Evolutionary conservation across 2,329 filamentous ascomycete genomes (phyloP).

Genomic region (Nemania sp.): DNA sequence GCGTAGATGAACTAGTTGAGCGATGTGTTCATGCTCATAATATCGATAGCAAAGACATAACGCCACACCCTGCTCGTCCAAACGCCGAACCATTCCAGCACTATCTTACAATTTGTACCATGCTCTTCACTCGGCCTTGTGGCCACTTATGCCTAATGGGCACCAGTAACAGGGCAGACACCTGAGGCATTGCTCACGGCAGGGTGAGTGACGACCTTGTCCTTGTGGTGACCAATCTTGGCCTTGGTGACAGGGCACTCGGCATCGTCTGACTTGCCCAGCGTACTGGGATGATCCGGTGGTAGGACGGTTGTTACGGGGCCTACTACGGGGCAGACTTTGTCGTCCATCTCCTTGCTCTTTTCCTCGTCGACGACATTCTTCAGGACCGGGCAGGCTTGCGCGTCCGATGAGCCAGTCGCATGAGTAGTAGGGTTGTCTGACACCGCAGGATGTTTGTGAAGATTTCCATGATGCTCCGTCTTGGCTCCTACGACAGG

Average conservation of each 20-base stretch:
- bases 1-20: no score
- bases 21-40: no score
- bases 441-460: conserved; percentile 45
- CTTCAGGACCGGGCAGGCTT: conserved; percentile 44
- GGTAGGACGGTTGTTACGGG: conserved; percentile 48
- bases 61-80: neutral
- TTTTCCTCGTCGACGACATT: conserved; percentile 42
- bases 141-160: conserved; percentile 23
- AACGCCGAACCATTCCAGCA: neutral
- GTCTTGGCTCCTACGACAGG: conserved; percentile 48
- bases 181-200: conserved; percentile 38
- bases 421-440: conserved; percentile 30
- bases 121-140: neutral
- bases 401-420: conserved; percentile 40
- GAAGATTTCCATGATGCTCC: conserved; percentile 46
- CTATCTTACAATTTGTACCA: conserved; percentile 1
- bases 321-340: conserved; percentile 47
- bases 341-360: conserved; percentile 47
- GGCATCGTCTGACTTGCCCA: conserved; percentile 33
- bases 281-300: conserved; percentile 45
- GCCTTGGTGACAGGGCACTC: conserved; percentile 49
- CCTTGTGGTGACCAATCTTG: conserved; percentile 47
- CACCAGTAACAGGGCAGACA: conserved; percentile 46
- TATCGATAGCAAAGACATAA: no score
- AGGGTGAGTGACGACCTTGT: conserved; percentile 44